Conservation (phyloP, 2,329 filamentous ascomycete genomes). For the Colletotrichum tabaci region DNA sequence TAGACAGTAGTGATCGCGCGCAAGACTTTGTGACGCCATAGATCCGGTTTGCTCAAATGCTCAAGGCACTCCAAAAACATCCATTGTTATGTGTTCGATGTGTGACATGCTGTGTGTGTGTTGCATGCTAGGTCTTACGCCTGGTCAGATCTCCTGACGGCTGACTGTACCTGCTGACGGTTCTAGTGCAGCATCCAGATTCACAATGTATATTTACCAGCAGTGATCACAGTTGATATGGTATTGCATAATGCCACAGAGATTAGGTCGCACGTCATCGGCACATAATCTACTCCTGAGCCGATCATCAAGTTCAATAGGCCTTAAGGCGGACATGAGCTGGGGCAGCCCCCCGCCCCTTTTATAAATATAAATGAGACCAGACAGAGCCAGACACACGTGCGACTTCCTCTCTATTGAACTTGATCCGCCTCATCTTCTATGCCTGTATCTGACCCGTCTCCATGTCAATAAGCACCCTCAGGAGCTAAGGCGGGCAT, state of each 20-base stretch:
- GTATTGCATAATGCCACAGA: too few relatives aligned
- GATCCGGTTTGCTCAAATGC: constrained; percentile 10
- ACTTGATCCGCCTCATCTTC: background rate
- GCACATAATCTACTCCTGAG: too few relatives aligned
- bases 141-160: background rate
- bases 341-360: too few relatives aligned
- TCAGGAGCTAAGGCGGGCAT: background rate
- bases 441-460: background rate
- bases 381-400: background rate
- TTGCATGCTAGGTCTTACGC: background rate
- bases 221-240: too few relatives aligned
- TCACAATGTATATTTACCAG: too few relatives aligned
- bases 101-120: background rate
- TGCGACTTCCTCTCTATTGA: background rate
- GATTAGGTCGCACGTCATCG: too few relatives aligned
- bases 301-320: too few relatives aligned
- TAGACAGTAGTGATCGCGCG: constrained; percentile 23
- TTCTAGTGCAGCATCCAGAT: too few relatives aligned
- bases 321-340: too few relatives aligned
- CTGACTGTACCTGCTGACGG: background rate
- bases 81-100: background rate
- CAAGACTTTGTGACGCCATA: constrained; percentile 6
- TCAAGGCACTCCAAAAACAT: background rate
- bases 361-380: too few relatives aligned
- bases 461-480: background rate